These are phyloP conservation scores for Daphne laureola DNA, from an alignment of 441 rosid species.

Conservation along the genomic window DNA sequence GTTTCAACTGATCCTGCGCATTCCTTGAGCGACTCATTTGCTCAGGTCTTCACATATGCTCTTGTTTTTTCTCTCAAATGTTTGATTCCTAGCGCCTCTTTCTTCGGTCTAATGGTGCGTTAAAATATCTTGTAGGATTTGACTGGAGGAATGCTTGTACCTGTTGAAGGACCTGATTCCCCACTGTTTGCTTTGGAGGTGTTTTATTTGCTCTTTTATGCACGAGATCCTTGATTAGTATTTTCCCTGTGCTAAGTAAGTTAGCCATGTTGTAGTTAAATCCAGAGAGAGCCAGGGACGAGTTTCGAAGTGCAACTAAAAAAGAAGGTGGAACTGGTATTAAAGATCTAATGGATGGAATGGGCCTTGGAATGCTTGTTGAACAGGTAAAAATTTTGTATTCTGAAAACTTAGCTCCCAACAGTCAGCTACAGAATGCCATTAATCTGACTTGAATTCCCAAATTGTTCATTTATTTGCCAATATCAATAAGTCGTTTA, in stretches of 20 bases:
- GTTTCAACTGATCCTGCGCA: constrained; percentile 98
- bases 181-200: constrained; percentile 91
- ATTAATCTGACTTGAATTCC: too few species aligned
- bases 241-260: constrained; percentile 14
- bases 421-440: not conserved
- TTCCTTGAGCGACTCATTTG: constrained; percentile 90
- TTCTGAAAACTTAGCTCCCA: not conserved
- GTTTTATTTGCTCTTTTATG: constrained; percentile 9
- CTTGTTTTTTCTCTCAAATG: constrained; percentile 1
- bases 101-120: constrained; percentile 10
- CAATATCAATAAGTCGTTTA: too few species aligned
- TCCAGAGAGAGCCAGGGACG: constrained; percentile 89
- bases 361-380: constrained; percentile 94
- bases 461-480: too few species aligned
- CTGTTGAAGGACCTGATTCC: constrained; percentile 79
- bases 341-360: constrained; percentile 88
- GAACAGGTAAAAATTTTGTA: constrained; percentile 55
- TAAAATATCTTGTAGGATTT: constrained; percentile 41
- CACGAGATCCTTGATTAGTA: constrained; percentile 5
- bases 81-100: constrained; percentile 8
- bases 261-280: constrained; percentile 50
- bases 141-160: constrained; percentile 73
- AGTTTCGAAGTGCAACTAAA: constrained; percentile 63
- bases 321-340: constrained; percentile 67
- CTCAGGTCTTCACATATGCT: constrained; percentile 44